A percentile compares a stretch with the other conserved stretches of the same genome.
These are phyloP conservation scores for Pleurotus djamor DNA, from an alignment of 768 basidiomycete species.

Conservation along the genomic window DNA sequence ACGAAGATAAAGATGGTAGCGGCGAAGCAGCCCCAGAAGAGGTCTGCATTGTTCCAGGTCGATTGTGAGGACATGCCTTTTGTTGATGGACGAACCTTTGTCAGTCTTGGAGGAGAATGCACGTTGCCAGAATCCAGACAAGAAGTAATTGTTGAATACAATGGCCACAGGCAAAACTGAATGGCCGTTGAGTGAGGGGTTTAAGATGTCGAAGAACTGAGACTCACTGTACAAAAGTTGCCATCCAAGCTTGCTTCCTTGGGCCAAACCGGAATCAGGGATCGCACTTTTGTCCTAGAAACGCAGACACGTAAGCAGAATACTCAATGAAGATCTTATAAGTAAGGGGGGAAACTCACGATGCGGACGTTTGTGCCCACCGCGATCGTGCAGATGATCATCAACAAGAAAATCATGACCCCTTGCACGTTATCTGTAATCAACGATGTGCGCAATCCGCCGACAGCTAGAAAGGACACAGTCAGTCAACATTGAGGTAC, in stretches of 20 bases:
- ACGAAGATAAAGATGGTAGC: constrained; percentile 5
- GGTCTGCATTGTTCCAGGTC: not conserved
- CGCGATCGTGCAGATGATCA: constrained; percentile 6
- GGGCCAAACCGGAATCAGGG: not conserved
- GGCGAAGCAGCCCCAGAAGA: constrained; percentile 4
- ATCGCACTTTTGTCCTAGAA: constrained; percentile 1
- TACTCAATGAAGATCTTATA: no score
- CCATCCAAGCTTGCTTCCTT: constrained; percentile 2
- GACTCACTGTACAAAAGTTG: constrained; percentile 4
- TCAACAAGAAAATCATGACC: not conserved
- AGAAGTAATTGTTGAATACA: constrained; percentile 6
- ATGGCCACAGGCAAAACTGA: constrained; percentile 2
- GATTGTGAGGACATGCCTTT: no score
- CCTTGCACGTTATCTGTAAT: constrained; percentile 6
- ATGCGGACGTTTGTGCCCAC: not conserved
- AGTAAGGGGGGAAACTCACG: no score
- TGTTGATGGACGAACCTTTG: not conserved
- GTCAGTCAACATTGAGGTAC: no score
- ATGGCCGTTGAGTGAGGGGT: no score
- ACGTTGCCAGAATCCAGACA: constrained; percentile 5
- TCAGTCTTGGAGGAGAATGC: constrained; percentile 6
- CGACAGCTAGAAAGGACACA: no score
- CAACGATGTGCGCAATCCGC: constrained; percentile 2
- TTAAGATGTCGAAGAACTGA: not conserved
- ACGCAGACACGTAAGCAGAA: no score